These are phyloP conservation scores for Avena insularis DNA, from an alignment of 176 grass and related monocot species.

Conservation along the genomic window DNA sequence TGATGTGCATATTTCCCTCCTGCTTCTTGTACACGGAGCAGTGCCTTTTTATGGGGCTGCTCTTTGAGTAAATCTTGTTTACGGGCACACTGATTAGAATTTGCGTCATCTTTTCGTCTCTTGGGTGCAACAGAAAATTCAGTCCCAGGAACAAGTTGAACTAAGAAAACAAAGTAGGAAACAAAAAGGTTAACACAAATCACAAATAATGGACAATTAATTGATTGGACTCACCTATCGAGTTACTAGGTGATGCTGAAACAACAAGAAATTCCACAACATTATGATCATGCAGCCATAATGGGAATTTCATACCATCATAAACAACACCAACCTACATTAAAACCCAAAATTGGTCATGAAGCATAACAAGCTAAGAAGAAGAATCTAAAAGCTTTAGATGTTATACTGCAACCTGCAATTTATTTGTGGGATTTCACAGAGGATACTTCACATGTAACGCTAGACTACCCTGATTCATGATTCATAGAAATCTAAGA, in stretches of 20 bases:
- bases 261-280: conserved; percentile 54
- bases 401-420: neutral
- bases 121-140: conserved; percentile 76
- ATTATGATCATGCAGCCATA: conserved; percentile 47
- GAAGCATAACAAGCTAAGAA: conserved; percentile 5
- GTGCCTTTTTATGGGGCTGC: conserved; percentile 56
- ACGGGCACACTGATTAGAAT: conserved; percentile 23
- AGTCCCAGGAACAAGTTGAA: conserved; percentile 76
- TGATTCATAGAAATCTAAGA: neutral
- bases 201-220: neutral
- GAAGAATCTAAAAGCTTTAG: neutral
- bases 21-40: conserved; percentile 62
- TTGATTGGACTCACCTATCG: conserved; percentile 42
- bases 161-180: conserved; percentile 40
- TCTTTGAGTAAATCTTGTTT: conserved; percentile 50
- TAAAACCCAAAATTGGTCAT: conserved; percentile 24
- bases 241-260: conserved; percentile 53
- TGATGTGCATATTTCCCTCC: conserved; percentile 55
- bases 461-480: neutral
- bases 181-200: conserved; percentile 5
- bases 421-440: neutral
- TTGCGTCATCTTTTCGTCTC: conserved; percentile 30
- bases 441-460: neutral
- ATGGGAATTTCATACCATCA: conserved; percentile 62
- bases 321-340: conserved; percentile 54